phyloP scores from a whole-genome alignment of 1,284 basidiomycete species.

The Ustilago nuda region DNA sequence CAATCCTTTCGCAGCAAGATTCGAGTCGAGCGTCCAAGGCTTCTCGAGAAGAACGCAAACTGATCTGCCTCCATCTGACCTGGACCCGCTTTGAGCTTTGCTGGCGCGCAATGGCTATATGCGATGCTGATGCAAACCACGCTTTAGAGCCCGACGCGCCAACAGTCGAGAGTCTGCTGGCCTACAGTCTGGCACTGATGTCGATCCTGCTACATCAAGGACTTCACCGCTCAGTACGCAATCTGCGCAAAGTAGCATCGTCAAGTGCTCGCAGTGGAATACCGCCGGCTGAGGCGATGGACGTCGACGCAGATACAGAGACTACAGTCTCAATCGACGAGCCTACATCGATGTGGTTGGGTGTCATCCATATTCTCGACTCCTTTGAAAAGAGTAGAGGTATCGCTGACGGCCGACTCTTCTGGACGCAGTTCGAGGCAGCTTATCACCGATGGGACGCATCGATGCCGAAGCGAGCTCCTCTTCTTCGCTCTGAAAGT shows the following conservation, averaged over 20 bases:
- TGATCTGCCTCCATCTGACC: constrained; percentile 37
- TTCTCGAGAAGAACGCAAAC: constrained; percentile 18
- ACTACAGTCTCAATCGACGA: constrained; percentile 64
- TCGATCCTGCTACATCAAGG: constrained; percentile 55
- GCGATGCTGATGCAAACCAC: constrained; percentile 23
- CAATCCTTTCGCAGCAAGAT: constrained; percentile 17
- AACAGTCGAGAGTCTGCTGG: constrained; percentile 34
- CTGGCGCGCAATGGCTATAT: constrained; percentile 50
- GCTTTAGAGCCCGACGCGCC: constrained; percentile 62
- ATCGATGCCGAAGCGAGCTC: constrained; percentile 72
- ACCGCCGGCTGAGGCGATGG: neutral
- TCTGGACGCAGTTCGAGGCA: constrained; percentile 54
- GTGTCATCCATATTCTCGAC: constrained; percentile 75
- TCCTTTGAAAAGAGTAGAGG: constrained; percentile 36
- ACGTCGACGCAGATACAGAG: constrained; percentile 57
- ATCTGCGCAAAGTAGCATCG: constrained; percentile 24
- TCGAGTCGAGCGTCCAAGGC: neutral
- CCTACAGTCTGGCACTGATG: constrained; percentile 48
- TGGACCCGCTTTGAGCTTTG: constrained; percentile 61
- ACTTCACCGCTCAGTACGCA: constrained; percentile 44
- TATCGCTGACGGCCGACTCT: constrained; percentile 26
- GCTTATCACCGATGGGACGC: constrained; percentile 51
- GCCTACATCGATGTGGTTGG: constrained; percentile 81
- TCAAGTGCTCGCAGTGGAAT: too few relatives aligned
- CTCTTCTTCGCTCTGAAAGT: constrained; percentile 71